Conservation (phyloP, 192 early-diverging fungal genomes). For the Entrophospora sp. region DNA sequence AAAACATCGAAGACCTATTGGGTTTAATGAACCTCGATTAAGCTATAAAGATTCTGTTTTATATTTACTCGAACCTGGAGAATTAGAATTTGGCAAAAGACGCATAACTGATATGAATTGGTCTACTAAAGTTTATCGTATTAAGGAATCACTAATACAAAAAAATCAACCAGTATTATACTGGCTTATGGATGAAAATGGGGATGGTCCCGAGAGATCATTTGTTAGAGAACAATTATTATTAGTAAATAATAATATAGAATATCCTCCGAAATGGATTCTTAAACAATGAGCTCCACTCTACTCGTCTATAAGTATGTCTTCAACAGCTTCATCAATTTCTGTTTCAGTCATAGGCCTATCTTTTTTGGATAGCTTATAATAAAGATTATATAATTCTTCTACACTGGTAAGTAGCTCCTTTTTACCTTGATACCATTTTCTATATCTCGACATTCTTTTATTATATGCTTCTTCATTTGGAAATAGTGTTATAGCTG, state of each 20-base stretch:
- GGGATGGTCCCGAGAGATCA: background rate
- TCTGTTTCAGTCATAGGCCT: background rate
- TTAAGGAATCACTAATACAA: background rate
- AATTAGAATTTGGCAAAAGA: background rate
- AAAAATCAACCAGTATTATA: background rate
- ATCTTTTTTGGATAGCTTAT: background rate
- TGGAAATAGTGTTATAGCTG: background rate
- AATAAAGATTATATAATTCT: background rate
- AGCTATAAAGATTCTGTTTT: no score
- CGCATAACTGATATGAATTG: background rate
- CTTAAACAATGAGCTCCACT: no score
- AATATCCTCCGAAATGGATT: background rate
- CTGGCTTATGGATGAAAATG: no score
- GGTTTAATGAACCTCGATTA: constrained; percentile 1
- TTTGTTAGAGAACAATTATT: background rate
- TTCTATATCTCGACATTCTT: background rate
- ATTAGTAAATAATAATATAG: no score
- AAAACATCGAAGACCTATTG: background rate
- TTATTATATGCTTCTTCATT: background rate
- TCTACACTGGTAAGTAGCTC: background rate
- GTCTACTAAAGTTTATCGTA: background rate
- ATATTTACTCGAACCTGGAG: no score
- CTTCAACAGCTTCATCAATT: background rate
- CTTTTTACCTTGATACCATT: background rate
- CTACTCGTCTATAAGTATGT: background rate